phyloP scores from a whole-genome alignment of 2,329 filamentous ascomycete species.

The Fusarium piperis region DNA sequence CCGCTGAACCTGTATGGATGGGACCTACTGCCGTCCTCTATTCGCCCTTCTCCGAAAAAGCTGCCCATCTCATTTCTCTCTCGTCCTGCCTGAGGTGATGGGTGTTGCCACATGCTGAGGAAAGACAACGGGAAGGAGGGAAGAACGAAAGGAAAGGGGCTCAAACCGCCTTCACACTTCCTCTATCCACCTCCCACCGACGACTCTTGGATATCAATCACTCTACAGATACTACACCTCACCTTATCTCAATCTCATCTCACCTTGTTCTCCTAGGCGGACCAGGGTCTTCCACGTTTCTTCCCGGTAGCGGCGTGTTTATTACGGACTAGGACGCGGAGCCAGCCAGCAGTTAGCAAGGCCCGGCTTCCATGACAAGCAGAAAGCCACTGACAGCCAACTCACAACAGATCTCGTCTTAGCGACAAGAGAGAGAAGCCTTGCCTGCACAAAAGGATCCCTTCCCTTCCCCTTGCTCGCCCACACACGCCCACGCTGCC shows the following conservation, averaged over 20 bases:
- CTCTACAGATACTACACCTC: neutral
- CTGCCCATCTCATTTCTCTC: conserved; percentile 2
- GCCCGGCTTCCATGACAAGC: neutral
- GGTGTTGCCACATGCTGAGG: neutral
- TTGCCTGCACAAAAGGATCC: conserved; percentile 7
- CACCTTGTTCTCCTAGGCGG: neutral
- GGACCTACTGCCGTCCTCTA: neutral
- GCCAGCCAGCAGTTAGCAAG: neutral
- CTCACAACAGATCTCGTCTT: conserved; percentile 2
- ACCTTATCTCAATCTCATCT: conserved; percentile 6
- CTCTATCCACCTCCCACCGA: neutral
- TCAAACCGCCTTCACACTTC: neutral
- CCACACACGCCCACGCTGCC: conserved; percentile 17
- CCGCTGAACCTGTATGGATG: neutral
- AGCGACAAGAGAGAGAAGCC: conserved; percentile 1
- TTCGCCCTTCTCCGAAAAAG: neutral
- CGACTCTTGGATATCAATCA: neutral
- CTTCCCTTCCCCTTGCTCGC: conserved; percentile 23
- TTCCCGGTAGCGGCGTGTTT: conserved; percentile 18
- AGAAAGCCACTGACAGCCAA: neutral
- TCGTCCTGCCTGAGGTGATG: neutral
- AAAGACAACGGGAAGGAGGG: neutral
- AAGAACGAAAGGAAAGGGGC: neutral
- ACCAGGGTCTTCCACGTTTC: conserved; percentile 7
- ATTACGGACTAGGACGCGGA: conserved; percentile 3